phyloP scores from a whole-genome alignment of 2,329 filamentous ascomycete genomes.

The Hymenoscyphus scutula region DNA sequence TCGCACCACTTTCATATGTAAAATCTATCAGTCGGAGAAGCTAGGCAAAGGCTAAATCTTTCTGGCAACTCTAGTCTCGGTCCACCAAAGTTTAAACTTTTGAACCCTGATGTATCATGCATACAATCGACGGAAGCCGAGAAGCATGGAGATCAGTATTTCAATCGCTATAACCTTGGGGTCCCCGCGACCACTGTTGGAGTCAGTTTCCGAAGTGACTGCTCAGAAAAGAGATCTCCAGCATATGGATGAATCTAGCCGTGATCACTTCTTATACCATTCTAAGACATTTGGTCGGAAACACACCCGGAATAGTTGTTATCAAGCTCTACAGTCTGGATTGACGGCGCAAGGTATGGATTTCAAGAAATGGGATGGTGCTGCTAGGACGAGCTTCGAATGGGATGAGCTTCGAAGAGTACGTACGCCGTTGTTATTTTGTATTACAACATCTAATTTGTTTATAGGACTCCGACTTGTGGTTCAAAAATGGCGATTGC shows the following conservation, averaged over 20 bases:
- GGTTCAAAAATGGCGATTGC: slow-evolving; percentile 66
- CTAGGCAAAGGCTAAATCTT: neutral
- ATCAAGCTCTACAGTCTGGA: slow-evolving; percentile 6
- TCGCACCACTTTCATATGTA: neutral
- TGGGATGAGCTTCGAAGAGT: slow-evolving; percentile 48
- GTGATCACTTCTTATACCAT: neutral
- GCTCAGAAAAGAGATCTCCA: neutral
- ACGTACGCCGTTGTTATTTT: slow-evolving; percentile 23
- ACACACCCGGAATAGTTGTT: slow-evolving; percentile 21
- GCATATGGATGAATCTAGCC: neutral
- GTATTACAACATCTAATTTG: neutral
- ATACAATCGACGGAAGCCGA: neutral
- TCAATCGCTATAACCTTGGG: slow-evolving; percentile 26
- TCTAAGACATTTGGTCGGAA: slow-evolving; percentile 16
- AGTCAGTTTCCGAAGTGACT: neutral
- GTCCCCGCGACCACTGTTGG: slow-evolving; percentile 13
- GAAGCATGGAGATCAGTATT: slow-evolving; percentile 24
- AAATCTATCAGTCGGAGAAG: neutral
- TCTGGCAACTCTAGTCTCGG: neutral
- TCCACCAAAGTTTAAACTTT: neutral
- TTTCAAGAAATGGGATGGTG: slow-evolving; percentile 40
- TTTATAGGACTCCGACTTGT: slow-evolving; percentile 68
- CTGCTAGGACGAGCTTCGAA: slow-evolving; percentile 31
- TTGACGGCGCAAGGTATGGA: slow-evolving; percentile 23
- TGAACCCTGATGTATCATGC: slow-evolving; percentile 1